Evolutionary conservation across 2,329 filamentous ascomycete genomes (phyloP).

Genomic region (Clonostachys sp.): DNA sequence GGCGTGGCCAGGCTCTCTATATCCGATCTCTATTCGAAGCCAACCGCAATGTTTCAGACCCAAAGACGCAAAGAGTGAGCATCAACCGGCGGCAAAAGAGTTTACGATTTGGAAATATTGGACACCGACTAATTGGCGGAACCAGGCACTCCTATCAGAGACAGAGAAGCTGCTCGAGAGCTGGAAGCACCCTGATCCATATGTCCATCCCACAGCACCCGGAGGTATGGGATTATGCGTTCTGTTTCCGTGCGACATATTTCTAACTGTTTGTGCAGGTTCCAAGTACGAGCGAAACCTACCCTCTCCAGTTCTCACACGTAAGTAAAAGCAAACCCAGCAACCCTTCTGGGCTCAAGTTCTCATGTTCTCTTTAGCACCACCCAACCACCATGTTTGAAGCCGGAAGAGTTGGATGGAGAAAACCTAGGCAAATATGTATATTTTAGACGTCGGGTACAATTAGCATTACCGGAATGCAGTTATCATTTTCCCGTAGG

Average conservation of each 20-base stretch:
- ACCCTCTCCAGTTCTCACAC: conserved; percentile 71
- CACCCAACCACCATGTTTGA: no score
- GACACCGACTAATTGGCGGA: background rate
- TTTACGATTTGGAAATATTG: background rate
- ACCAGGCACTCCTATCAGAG: conserved; percentile 75
- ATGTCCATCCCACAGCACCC: conserved; percentile 81
- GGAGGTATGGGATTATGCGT: conserved; percentile 61
- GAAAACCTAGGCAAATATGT: no score
- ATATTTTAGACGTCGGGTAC: no score
- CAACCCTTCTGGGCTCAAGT: no score
- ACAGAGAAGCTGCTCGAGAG: conserved; percentile 83
- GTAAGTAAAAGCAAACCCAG: conserved; percentile 50
- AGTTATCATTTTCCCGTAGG: no score
- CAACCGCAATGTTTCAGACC: conserved; percentile 80
- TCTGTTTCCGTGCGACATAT: conserved; percentile 1
- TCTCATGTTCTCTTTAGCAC: no score
- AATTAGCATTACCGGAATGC: no score
- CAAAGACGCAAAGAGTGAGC: conserved; percentile 77
- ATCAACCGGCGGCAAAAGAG: background rate
- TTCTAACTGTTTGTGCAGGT: conserved; percentile 41
- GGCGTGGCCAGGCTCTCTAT: conserved; percentile 94
- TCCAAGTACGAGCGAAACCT: conserved; percentile 97
- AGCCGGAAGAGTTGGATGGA: no score
- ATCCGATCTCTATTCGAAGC: conserved; percentile 94
- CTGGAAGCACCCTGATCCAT: conserved; percentile 98